Evolutionary conservation across 2,329 filamentous ascomycete genomes (phyloP), one percentile per base, ranked within the genome.

Genomic region (Geoglossum cookeanum): DNA sequence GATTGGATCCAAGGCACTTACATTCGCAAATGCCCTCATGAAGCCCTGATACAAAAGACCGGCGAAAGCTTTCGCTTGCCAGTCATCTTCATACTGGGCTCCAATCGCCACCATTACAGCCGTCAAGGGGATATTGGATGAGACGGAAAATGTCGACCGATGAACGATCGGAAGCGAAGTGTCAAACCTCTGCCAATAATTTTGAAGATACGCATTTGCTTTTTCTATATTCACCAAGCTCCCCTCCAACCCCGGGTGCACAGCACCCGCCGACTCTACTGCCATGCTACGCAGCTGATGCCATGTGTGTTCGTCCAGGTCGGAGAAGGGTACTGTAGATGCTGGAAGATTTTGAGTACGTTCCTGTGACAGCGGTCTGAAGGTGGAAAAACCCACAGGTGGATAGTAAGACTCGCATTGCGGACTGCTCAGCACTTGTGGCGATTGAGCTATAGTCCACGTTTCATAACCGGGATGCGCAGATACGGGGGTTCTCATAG

Each of bases 151-250:
- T 55, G 54, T 55, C 29, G 54, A 48, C 29, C 54, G 37, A 48
- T 55, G 54, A 44, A 55, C 29, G 54, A 55, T 27, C 33, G 54
- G 54, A 55, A 45, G 54, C 22, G 37, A 55, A 13, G 37, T 30
- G 29, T 55, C 39, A 55, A 55, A 55, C 37, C 30, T 44, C 39
- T 55, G 39, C 54, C 54, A 55, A 44, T 55, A 55, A 45, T 55
- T 44, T 33, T 55, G 29, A 30, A 55, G 22, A 35, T 55, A 55
- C 27, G 9, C n/a, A 45, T 55, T 53, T 35, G 30, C 49, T 37
- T 53, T 53, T 37, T 53, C 30, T 9, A 53, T 30, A 30, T n/a
- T 30, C 30, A 37, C 30, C 30, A n/a, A 22, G 9, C 49, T 33
- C 49, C 29, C 30, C 30, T 53, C 49, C 49, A 37, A 32, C 49